Base-by-base conservation (phyloP, 2,329 filamentous ascomycete species). In the Fusarium longipes region DNA sequence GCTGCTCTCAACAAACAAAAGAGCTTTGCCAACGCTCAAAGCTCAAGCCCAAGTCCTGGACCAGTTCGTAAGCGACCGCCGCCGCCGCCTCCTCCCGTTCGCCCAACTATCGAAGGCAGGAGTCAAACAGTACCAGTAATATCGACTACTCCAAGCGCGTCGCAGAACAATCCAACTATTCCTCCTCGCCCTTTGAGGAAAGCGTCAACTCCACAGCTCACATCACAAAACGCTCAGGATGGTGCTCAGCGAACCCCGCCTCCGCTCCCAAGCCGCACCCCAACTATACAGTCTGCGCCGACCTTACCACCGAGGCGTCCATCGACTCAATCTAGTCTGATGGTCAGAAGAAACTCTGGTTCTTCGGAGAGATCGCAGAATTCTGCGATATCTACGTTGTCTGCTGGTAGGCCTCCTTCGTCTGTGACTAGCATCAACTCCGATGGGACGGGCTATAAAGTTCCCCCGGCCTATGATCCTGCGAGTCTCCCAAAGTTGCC, bases 1-100 rank as follows among this genome's bases (percentile, higher is more conserved):
- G 87, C 87, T 11, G 88, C 88, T 29, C 81, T 90, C 65, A 89
- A 89, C 69, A 79, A 81, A 72, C 84, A 89, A 75, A 86, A 86
- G 77, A 86, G 85, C 79, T 86, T 89, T 78, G 79, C 79, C 78
- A 79, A 78, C 52, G 63, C 77, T 25, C 56, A 51, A 54, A 61
- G 38, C 15, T 77, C 79, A 30, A 43, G 55, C 11, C 78, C 78
- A 30, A 74, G 78, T 17, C 77, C 79, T 22, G 76, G 77, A 53
- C 77, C 81, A 24, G 79, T 81, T 25, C 83, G 82, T 82, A 84
- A 63, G 54, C 66, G 75, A 42, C 73, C 73, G 8, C 74, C 77
- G 14, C 76, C 77, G 27, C 77, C 78, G 22, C 72, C 77, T 17
- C 83, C 83, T 43, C 80, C 82, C 14, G 78, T 75, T 39, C 80